phyloP scores from a whole-genome alignment of 495 filamentous ascomycete species.

The Pyrenula aspistea region DNA sequence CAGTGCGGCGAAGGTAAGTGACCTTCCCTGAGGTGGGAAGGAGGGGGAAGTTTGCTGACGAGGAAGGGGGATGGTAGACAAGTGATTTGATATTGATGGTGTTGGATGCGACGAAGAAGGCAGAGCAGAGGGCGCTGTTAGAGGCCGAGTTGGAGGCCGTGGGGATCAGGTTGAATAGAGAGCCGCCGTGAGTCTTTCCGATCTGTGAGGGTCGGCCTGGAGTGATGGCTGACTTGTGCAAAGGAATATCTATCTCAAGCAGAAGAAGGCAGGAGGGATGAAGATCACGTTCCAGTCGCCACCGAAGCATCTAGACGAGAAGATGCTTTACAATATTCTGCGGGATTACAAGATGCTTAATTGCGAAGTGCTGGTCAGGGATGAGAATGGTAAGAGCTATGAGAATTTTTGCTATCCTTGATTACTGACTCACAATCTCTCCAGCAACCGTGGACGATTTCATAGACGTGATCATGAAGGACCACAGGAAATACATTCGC shows the following conservation, averaged over 20 bases:
- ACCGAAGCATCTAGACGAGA: slow-evolving; percentile 87
- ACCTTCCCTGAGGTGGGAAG: background rate
- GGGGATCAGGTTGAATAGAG: slow-evolving; percentile 84
- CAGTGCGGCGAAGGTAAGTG: slow-evolving; percentile 73
- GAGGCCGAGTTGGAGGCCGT: slow-evolving; percentile 94
- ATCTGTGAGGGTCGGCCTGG: background rate
- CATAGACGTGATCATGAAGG: slow-evolving; percentile 98
- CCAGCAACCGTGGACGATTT: slow-evolving; percentile 91
- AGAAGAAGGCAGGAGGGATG: slow-evolving; percentile 94
- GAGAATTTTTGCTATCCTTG: background rate
- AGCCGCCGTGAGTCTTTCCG: slow-evolving; percentile 61
- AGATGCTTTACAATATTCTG: slow-evolving; percentile 92
- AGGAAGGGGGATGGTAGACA: slow-evolving; percentile 40
- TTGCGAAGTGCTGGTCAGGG: slow-evolving; percentile 88
- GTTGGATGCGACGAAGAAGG: slow-evolving; percentile 91
- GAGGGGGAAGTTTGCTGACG: background rate
- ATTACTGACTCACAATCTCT: slow-evolving; percentile 2
- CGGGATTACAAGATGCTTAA: slow-evolving; percentile 98
- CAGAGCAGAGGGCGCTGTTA: slow-evolving; percentile 81
- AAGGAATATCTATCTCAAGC: slow-evolving; percentile 94
- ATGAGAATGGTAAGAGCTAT: slow-evolving; percentile 58
- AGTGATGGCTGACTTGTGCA: slow-evolving; percentile 7
- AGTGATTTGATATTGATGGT: slow-evolving; percentile 97
- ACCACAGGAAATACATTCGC: slow-evolving; percentile 95
- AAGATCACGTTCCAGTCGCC: slow-evolving; percentile 91